A percentile compares a stretch with the other conserved stretches of the same genome.
phyloP scores from a whole-genome alignment of 2,329 filamentous ascomycete species.

The Fusarium sublunatum region DNA sequence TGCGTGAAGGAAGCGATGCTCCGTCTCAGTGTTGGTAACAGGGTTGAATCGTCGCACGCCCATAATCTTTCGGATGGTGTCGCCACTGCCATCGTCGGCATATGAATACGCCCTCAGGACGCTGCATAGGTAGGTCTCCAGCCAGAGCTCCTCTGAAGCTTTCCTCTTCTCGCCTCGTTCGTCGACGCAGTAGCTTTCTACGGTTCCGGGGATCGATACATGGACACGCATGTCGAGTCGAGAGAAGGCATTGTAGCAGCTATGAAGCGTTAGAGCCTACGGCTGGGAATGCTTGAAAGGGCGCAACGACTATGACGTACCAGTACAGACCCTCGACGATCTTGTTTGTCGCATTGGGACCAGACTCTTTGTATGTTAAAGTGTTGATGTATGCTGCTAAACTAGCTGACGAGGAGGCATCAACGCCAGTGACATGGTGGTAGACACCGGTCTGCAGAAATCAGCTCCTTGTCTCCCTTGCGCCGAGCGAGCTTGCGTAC shows the following conservation, averaged over 20 bases:
- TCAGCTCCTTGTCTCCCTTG: constrained; percentile 39
- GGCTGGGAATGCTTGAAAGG: constrained; percentile 47
- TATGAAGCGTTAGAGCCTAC: constrained; percentile 41
- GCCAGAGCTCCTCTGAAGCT: constrained; percentile 92
- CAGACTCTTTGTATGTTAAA: constrained; percentile 87
- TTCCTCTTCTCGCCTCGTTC: constrained; percentile 95
- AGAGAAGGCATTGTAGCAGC: constrained; percentile 99
- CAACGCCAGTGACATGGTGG: constrained; percentile 96
- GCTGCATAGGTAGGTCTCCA: constrained; percentile 97
- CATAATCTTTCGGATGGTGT: constrained; percentile 95
- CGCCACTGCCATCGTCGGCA: constrained; percentile 92
- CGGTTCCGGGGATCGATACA: constrained; percentile 94
- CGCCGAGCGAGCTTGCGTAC: constrained; percentile 49
- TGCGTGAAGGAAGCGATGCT: constrained; percentile 94
- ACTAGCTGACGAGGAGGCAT: constrained; percentile 97
- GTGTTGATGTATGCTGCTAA: constrained; percentile 98
- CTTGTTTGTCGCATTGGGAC: constrained; percentile 77
- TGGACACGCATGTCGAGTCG: constrained; percentile 98
- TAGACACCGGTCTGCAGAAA: constrained; percentile 82
- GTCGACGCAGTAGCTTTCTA: constrained; percentile 97
- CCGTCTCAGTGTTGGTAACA: constrained; percentile 96
- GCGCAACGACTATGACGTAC: constrained; percentile 59
- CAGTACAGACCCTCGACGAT: constrained; percentile 96
- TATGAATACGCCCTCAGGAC: constrained; percentile 96
- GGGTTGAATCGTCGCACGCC: constrained; percentile 98